Evolutionary conservation across 805 yeast genomes (phyloP).

Genomic region (Candida sithepensis): DNA sequence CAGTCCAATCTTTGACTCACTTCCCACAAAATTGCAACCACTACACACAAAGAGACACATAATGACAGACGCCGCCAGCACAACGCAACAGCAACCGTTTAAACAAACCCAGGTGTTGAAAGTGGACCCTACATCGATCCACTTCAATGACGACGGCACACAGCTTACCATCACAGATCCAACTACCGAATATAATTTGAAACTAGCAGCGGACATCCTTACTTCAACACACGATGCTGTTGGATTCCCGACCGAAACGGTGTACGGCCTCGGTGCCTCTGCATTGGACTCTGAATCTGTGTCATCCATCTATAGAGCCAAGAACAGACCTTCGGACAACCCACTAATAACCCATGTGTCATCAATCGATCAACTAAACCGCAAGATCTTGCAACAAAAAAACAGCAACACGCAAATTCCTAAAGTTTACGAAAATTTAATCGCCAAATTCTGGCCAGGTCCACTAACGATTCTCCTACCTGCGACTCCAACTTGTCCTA

Average conservation of each 20-base stretch:
- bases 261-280: conserved; percentile 92
- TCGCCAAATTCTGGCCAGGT: conserved; percentile 89
- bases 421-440: conserved; percentile 55
- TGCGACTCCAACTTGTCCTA: conserved; percentile 39
- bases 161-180: conserved; percentile 41
- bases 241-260: conserved; percentile 97
- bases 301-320: conserved; percentile 74
- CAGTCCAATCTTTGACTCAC: no score
- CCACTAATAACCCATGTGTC: conserved; percentile 91
- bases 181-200: conserved; percentile 47
- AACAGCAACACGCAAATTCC: no score
- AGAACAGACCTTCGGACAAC: conserved; percentile 92
- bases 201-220: conserved; percentile 57
- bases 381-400: conserved; percentile 43
- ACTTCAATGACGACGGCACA: conserved; percentile 40
- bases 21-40: no score
- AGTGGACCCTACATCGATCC: conserved; percentile 52
- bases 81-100: neutral
- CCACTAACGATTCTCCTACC: conserved; percentile 88
- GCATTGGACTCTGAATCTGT: conserved; percentile 74
- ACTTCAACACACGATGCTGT: conserved; percentile 55
- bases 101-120: conserved; percentile 43
- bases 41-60: no score
- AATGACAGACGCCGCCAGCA: neutral
- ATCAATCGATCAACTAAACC: conserved; percentile 64